These are phyloP conservation scores for Epichloe aotearoae DNA, from an alignment of 2,329 filamentous ascomycete species.

Conservation along the genomic window DNA sequence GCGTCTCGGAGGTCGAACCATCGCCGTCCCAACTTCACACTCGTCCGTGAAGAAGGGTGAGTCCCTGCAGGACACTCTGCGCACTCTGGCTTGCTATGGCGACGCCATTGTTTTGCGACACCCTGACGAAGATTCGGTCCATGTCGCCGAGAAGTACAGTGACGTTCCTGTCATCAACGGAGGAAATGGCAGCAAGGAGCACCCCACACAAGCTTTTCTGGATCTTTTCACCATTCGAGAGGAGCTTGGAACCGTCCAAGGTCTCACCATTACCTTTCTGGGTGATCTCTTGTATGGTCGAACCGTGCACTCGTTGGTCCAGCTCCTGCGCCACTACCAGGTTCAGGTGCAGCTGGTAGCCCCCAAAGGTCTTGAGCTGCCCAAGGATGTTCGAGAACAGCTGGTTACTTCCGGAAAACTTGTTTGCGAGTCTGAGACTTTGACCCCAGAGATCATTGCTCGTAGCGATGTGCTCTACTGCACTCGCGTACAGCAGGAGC, in stretches of 20 bases:
- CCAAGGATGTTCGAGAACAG: constrained; percentile 57
- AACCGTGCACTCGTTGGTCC: constrained; percentile 88
- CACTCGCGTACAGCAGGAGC: constrained; percentile 91
- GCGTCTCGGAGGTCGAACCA: constrained; percentile 77
- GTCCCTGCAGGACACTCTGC: constrained; percentile 80
- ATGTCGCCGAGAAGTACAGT: constrained; percentile 74
- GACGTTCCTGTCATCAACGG: constrained; percentile 92
- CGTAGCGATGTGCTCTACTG: constrained; percentile 90
- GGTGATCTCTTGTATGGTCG: constrained; percentile 89
- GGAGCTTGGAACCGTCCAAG: constrained; percentile 89
- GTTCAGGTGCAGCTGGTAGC: constrained; percentile 87
- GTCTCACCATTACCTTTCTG: constrained; percentile 88
- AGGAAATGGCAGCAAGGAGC: constrained; percentile 89
- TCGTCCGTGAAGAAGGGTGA: constrained; percentile 94
- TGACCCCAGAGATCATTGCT: constrained; percentile 79
- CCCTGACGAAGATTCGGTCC: constrained; percentile 67
- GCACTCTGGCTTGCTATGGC: constrained; percentile 85
- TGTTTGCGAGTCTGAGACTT: constrained; percentile 56
- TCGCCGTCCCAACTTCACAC: constrained; percentile 67
- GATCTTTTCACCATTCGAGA: constrained; percentile 98
- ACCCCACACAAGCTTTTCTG: constrained; percentile 93
- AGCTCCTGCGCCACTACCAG: constrained; percentile 90
- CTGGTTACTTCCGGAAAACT: constrained; percentile 66
- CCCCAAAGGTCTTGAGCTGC: constrained; percentile 65
- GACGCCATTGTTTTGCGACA: constrained; percentile 95